A percentile compares a stretch with the other conserved stretches of the same genome.
phyloP scores from a whole-genome alignment of 345 rosid genomes.

The Euphorbia tirucalli region DNA sequence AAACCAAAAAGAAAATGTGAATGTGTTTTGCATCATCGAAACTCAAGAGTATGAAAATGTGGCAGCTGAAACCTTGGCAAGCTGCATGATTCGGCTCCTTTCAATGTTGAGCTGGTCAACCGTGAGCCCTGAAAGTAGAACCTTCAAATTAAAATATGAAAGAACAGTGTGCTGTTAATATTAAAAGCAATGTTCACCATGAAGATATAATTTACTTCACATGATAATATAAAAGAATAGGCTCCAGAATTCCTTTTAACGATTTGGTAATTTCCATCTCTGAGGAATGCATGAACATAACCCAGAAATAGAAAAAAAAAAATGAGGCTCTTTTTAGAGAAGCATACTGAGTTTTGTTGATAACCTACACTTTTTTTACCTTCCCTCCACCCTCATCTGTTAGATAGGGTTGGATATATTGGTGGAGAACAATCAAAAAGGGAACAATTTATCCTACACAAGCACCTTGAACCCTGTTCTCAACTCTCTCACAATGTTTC shows the following conservation, averaged over 20 bases:
- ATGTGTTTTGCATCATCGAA: slow-evolving; percentile 9
- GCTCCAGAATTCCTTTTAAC: background rate
- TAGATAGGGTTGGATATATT: background rate
- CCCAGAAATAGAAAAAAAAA: background rate
- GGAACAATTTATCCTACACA: background rate
- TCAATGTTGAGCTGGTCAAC: slow-evolving; percentile 34
- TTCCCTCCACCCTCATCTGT: background rate
- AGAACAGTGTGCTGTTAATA: background rate
- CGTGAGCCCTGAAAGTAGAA: slow-evolving; percentile 42
- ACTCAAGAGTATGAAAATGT: slow-evolving; percentile 3
- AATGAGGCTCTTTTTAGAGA: background rate
- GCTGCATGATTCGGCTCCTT: slow-evolving; percentile 30
- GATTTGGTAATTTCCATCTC: background rate
- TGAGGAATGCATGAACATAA: background rate
- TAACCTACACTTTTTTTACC: background rate
- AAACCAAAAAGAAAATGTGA: slow-evolving; percentile 13
- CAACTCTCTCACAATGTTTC: background rate
- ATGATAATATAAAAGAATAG: slow-evolving; percentile 3
- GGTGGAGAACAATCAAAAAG: background rate
- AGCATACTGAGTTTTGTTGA: background rate
- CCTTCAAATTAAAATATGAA: slow-evolving; percentile 10
- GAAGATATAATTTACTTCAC: slow-evolving; percentile 1
- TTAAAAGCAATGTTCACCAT: background rate
- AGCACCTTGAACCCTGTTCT: background rate
- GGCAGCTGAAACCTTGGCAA: slow-evolving; percentile 49